A percentile compares a stretch with the other conserved stretches of the same genome.
Evolutionary conservation across 805 yeast species (phyloP).

Genomic region (Barnettozyma pratensis): DNA sequence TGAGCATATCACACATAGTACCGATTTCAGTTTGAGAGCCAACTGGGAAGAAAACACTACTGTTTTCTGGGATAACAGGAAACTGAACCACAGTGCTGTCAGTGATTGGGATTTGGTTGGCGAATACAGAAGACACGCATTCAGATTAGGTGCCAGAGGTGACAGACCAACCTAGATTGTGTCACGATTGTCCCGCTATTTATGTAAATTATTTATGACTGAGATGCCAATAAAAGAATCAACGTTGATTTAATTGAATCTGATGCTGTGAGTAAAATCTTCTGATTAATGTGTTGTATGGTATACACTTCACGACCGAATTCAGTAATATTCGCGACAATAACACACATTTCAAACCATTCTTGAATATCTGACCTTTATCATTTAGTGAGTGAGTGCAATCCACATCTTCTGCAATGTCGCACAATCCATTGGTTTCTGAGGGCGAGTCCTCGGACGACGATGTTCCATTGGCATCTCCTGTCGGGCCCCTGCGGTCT

Average conservation of each 20-base stretch:
- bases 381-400: too few species aligned
- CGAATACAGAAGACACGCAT: constrained; percentile 9
- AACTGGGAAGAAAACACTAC: constrained; percentile 19
- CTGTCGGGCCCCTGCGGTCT: neutral
- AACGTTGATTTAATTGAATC: neutral
- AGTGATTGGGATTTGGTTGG: constrained; percentile 37
- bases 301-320: neutral
- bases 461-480: constrained; percentile 8
- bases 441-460: constrained; percentile 23
- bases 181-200: too few species aligned
- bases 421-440: constrained; percentile 18
- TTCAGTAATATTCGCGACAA: neutral
- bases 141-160: constrained; percentile 11
- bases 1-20: constrained; percentile 42
- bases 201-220: too few species aligned
- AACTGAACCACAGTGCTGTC: constrained; percentile 47
- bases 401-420: neutral
- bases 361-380: too few species aligned
- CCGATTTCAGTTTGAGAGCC: constrained; percentile 21
- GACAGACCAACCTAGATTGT: constrained; percentile 4
- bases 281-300: too few species aligned
- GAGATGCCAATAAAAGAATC: too few species aligned
- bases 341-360: too few species aligned
- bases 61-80: constrained; percentile 24
- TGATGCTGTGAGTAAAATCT: too few species aligned